Base-by-base conservation (phyloP, 352 stramenopile genomes). In the Phytophthora boehmeriae region DNA sequence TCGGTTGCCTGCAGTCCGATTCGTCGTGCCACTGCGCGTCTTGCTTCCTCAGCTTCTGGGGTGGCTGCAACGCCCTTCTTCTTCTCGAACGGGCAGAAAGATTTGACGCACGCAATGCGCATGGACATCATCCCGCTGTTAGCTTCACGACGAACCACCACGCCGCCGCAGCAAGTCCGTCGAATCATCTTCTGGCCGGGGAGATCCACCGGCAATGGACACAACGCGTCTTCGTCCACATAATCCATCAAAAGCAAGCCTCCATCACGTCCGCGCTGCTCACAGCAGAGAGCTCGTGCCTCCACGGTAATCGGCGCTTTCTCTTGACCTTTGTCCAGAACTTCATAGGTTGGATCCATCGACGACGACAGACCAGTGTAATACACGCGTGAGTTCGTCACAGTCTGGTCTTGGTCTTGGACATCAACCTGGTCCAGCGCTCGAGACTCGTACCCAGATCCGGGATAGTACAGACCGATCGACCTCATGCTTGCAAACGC, bases 231-330 rank as follows among this genome's bases (percentile, higher is more conserved):
- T n/a, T 78, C 71, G 65, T 89, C 81, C 30, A 80, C 77, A 25
- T 89, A 90, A 53, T 90, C 81, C 81, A 79, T 89, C 20, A 81
- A 46, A 36, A 90, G 79, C 42, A 81, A 48, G 11, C 61, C 71
- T 46, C 72, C 68, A 17, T 82, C 51, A 10, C 61, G 50, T 5
- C 32, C 28, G 23, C 68, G 66, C 59, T 76, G 44, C 27, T 84
- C 75, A 28, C 74, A 64, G 17, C 76, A 87, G 8, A 90, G 55
- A 54, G 87, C 80, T 27, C 77, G 81, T 4, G 78, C 66, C 52
- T 89, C 81, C n/a, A 90, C 64, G 30, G 70, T 66, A 39, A 90
- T 75, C 25, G 77, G 54, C n/a, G 75, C 62, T 6, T 71, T 42
- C 11, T 71, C 43, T 11, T 30, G 35, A 0, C 51, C 38, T 19